Evolutionary conservation across 2,329 filamentous ascomycete species (phyloP).

Genomic region (Fusarium sp.): DNA sequence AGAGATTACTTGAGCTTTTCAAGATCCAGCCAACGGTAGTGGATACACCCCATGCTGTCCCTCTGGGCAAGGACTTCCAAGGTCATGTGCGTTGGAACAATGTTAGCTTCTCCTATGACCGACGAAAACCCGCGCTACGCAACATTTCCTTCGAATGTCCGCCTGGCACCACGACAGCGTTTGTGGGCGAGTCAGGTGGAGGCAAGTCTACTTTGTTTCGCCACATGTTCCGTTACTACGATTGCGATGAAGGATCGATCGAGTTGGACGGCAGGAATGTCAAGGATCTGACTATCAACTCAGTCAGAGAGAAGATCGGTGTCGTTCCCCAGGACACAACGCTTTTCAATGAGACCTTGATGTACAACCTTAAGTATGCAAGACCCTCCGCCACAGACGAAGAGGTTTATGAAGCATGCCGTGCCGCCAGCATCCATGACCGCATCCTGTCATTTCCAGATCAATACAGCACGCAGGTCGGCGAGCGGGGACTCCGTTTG

Average conservation of each 20-base stretch:
- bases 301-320: slow-evolving; percentile 88
- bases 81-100: slow-evolving; percentile 89
- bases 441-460: slow-evolving; percentile 91
- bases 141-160: slow-evolving; percentile 85
- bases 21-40: slow-evolving; percentile 93
- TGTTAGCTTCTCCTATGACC: slow-evolving; percentile 91
- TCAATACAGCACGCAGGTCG: slow-evolving; percentile 88
- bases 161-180: slow-evolving; percentile 92
- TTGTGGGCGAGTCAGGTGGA: slow-evolving; percentile 95
- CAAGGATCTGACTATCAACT: slow-evolving; percentile 89
- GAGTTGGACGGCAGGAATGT: slow-evolving; percentile 87
- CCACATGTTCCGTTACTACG: slow-evolving; percentile 96
- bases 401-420: slow-evolving; percentile 82
- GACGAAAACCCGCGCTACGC: slow-evolving; percentile 83
- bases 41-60: slow-evolving; percentile 73
- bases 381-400: slow-evolving; percentile 83
- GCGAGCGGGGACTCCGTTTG: slow-evolving; percentile 85
- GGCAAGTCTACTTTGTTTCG: slow-evolving; percentile 98
- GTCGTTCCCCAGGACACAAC: slow-evolving; percentile 98
- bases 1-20: slow-evolving; percentile 94
- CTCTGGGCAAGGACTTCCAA: slow-evolving; percentile 70
- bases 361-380: slow-evolving; percentile 95
- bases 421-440: slow-evolving; percentile 90
- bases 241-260: slow-evolving; percentile 81
- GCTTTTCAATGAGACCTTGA: slow-evolving; percentile 91